These are phyloP conservation scores for Nannizzia gypsea DNA, from an alignment of 2,329 filamentous ascomycete genomes.

Conservation along the genomic window DNA sequence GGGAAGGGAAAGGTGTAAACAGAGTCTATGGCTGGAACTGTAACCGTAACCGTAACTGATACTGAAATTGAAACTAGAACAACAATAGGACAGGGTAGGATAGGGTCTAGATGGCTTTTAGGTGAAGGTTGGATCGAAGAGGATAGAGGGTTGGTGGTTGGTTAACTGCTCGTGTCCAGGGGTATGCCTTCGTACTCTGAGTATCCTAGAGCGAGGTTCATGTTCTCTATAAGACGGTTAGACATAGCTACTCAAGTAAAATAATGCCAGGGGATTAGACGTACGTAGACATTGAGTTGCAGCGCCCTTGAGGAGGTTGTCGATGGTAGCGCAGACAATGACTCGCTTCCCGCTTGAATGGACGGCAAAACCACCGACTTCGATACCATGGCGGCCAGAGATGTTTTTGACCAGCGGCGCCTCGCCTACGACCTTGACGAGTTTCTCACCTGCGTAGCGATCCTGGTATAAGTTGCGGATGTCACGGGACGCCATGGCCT, in stretches of 20 bases:
- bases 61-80: neutral
- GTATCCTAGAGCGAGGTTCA: conserved; percentile 85
- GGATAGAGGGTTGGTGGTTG: too few relatives aligned
- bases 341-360: conserved; percentile 80
- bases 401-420: conserved; percentile 77
- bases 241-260: neutral
- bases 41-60: too few relatives aligned
- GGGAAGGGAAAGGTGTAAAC: neutral
- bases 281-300: conserved; percentile 84
- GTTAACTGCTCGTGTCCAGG: conserved; percentile 30
- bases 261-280: conserved; percentile 28
- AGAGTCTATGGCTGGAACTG: too few relatives aligned
- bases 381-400: conserved; percentile 71
- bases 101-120: neutral
- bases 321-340: conserved; percentile 87
- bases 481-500: conserved; percentile 80
- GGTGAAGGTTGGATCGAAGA: neutral
- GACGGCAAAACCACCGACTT: conserved; percentile 93
- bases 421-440: conserved; percentile 86
- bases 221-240: conserved; percentile 53
- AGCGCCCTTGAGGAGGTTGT: conserved; percentile 87
- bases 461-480: conserved; percentile 94
- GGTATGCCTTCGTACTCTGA: conserved; percentile 83
- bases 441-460: conserved; percentile 86
- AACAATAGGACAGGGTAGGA: neutral